Conservation (phyloP, 805 yeast species). For the Ogataea zsoltii region DNA sequence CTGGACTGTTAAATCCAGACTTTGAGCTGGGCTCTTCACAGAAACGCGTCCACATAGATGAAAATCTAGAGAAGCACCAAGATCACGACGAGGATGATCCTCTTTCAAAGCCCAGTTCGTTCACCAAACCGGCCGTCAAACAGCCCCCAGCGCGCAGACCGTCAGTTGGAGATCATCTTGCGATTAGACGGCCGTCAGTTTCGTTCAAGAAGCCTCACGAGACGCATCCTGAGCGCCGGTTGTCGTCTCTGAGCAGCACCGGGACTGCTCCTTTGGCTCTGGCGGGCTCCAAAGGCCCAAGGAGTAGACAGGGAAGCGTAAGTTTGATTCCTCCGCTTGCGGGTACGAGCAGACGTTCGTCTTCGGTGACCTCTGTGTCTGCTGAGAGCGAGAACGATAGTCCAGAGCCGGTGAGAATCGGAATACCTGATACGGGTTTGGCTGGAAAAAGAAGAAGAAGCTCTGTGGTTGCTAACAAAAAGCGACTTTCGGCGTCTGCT, state of each 20-base stretch:
- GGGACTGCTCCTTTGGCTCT: not conserved
- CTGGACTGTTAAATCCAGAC: too few species aligned
- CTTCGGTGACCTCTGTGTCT: conserved; percentile 5
- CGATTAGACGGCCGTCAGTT: conserved; percentile 11
- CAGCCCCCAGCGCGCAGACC: conserved; percentile 1
- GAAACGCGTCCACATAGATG: too few species aligned
- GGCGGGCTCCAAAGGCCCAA: conserved; percentile 1
- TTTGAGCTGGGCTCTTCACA: not conserved
- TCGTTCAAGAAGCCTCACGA: conserved; percentile 11
- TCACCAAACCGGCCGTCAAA: conserved; percentile 3
- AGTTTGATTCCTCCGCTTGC: not conserved
- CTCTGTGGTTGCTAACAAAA: conserved; percentile 19
- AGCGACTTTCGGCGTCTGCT: conserved; percentile 5
- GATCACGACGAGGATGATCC: conserved; percentile 5
- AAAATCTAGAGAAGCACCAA: not conserved
- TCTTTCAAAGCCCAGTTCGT: not conserved
- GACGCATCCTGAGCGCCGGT: conserved; percentile 12
- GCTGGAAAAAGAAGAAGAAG: conserved; percentile 33
- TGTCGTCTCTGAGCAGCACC: conserved; percentile 19
- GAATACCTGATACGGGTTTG: conserved; percentile 12
- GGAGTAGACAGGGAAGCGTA: conserved; percentile 10
- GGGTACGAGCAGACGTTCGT: conserved; percentile 2
- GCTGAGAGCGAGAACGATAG: conserved; percentile 10
- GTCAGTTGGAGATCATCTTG: not conserved
- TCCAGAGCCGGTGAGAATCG: conserved; percentile 10